These are phyloP conservation scores for Solanum chacoense DNA, from an alignment of 305 asterid genomes.

Conservation along the genomic window DNA sequence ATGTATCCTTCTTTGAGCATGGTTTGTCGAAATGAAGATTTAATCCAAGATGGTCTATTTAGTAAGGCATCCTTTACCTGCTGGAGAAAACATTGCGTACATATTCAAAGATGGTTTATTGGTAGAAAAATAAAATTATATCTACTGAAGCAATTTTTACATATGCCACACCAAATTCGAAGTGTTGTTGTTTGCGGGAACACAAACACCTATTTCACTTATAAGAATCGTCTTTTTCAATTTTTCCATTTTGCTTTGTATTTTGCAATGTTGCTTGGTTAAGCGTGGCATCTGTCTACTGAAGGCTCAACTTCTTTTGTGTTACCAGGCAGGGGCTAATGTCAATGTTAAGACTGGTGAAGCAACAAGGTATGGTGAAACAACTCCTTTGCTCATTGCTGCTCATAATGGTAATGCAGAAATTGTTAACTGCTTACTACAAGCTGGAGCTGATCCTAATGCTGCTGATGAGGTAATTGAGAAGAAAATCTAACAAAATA, in stretches of 20 bases:
- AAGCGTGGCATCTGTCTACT: neutral
- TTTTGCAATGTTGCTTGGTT: neutral
- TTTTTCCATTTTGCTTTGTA: neutral
- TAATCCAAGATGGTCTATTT: neutral
- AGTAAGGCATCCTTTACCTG: neutral
- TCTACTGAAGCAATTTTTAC: neutral
- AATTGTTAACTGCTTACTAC: constrained; percentile 60
- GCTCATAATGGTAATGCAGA: constrained; percentile 73
- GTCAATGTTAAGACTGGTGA: constrained; percentile 77
- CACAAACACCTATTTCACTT: neutral
- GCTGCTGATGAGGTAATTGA: constrained; percentile 60
- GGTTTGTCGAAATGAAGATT: neutral
- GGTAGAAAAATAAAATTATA: neutral
- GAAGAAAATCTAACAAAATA: neutral
- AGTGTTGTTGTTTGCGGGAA: neutral
- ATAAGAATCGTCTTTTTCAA: neutral
- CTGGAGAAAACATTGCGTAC: neutral
- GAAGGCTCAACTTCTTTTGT: neutral
- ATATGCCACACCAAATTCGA: neutral
- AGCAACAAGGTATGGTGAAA: constrained; percentile 4
- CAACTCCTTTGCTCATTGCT: constrained; percentile 21
- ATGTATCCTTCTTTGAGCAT: neutral
- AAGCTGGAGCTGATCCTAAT: constrained; percentile 90
- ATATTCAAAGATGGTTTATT: neutral
- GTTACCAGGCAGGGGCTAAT: constrained; percentile 60